phyloP scores from a whole-genome alignment of 768 basidiomycete species.

The Pisolithus sp. region DNA sequence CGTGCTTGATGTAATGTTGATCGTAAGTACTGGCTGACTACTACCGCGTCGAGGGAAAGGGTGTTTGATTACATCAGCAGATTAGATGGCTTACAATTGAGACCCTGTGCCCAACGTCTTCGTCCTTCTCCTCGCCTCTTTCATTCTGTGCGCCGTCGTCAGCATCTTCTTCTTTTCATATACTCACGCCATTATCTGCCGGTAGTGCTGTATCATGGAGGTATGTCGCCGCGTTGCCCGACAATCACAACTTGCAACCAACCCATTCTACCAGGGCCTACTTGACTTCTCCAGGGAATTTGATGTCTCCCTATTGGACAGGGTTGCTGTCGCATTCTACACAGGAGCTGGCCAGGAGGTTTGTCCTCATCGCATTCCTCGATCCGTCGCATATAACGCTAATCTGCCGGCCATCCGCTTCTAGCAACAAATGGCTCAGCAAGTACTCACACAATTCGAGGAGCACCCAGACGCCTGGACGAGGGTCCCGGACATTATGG shows the following conservation, averaged over 20 bases:
- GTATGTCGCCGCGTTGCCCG: conserved; percentile 14
- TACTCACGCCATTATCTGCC: conserved; percentile 4
- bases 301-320: conserved; percentile 89
- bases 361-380: conserved; percentile 17
- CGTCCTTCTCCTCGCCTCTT: conserved; percentile 14
- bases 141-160: conserved; percentile 6
- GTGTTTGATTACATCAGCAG: conserved; percentile 23
- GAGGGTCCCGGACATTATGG: conserved; percentile 89
- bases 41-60: neutral
- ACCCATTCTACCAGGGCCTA: conserved; percentile 48
- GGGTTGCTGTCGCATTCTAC: conserved; percentile 89
- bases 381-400: neutral
- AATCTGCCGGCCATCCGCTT: conserved; percentile 5
- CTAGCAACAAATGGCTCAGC: conserved; percentile 94
- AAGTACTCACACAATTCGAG: conserved; percentile 91
- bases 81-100: conserved; percentile 22
- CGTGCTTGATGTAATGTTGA: no score
- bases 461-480: conserved; percentile 97
- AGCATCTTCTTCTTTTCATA: conserved; percentile 4
- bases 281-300: conserved; percentile 93
- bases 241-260: neutral
- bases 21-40: no score
- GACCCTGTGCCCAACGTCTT: conserved; percentile 30
- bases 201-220: conserved; percentile 27
- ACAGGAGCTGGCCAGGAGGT: conserved; percentile 82